Base-by-base conservation (phyloP, 192 early-diverging fungal genomes). In the Podila minutissima region DNA sequence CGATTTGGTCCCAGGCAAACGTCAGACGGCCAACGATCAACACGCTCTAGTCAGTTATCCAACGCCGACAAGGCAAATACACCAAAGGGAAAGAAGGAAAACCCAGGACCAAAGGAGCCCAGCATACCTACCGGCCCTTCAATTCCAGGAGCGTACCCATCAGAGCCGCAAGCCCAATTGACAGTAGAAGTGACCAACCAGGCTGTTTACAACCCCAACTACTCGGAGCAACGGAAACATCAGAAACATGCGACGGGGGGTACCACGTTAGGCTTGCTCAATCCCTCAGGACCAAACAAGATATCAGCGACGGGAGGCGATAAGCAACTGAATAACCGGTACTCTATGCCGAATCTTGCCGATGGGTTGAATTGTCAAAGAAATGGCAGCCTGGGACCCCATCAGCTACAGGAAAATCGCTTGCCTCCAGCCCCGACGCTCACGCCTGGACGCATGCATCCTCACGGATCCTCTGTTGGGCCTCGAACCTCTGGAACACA, bases 311-410 rank as follows among this genome's bases (percentile, higher is more conserved):
- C 19, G 7, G 17, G 6, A 11, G 37, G 17, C 11, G 46, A 41
- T 31, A 64, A 22, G 19, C 65, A 79, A 5, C 11, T 79, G 4
- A 17, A 33, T 6, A 79, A 79, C 61, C 69, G 75, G 5, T 59
- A 28, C 33, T 79, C 75, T 4, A 79, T 79, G 70, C 75, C 75
- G 15, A 79, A 72, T 60, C 55, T 79, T 29, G 29, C 59, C 15
- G 41, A 46, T 46, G 41, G 41, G 12, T 46, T 15, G 15, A 12
- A 46, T 46, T 13, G 1, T 2, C 11, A 46, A 8, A 46, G 41
- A 15, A 17, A 12, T 17, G 11, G 59, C 59, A 26, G 68, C 12
- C 19, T 49, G 28, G 41, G 12, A 11, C 37, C 31, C 22, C 38
- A 29, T 24, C 55, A 55, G 13, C 60, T 53, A 26, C 51, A 58